These are phyloP conservation scores for Fallopia convolvulus DNA, from an alignment of 148 eudicot species.

Conservation along the genomic window DNA sequence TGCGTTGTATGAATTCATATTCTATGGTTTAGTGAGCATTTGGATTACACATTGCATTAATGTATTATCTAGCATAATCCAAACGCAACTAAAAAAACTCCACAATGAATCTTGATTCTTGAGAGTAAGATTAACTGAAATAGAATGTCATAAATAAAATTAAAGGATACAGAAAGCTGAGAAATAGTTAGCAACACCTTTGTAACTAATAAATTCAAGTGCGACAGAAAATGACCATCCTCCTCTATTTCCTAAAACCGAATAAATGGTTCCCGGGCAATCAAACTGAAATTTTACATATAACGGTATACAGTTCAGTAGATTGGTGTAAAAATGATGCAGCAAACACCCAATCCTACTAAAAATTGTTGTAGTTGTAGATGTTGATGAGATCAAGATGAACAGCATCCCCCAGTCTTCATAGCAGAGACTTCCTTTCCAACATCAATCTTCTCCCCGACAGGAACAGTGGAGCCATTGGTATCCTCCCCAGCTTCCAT, in stretches of 20 bases:
- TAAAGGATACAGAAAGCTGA: background rate
- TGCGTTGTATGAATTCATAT: background rate
- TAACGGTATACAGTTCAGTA: slow-evolving; percentile 15
- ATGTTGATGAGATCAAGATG: slow-evolving; percentile 18
- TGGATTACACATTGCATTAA: background rate
- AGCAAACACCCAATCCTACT: slow-evolving; percentile 12
- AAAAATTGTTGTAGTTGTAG: background rate
- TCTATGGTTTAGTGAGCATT: background rate
- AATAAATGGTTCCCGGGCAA: background rate
- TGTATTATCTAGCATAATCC: too few relatives aligned
- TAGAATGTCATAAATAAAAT: background rate
- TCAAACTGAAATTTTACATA: slow-evolving; percentile 25
- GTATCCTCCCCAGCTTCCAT: slow-evolving; percentile 50
- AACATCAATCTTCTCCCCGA: slow-evolving; percentile 57
- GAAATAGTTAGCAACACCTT: background rate
- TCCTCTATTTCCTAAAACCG: slow-evolving; percentile 17
- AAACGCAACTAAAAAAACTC: background rate
- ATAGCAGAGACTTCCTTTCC: slow-evolving; percentile 62
- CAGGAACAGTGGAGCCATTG: slow-evolving; percentile 37
- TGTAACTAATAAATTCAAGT: background rate
- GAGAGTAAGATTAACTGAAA: background rate
- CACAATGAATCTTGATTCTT: background rate
- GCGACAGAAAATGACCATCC: background rate
- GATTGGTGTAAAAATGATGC: slow-evolving; percentile 9
- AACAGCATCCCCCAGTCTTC: slow-evolving; percentile 62